These are phyloP conservation scores for Myriangium duriaei DNA, from an alignment of 2,329 filamentous ascomycete species.

Conservation along the genomic window DNA sequence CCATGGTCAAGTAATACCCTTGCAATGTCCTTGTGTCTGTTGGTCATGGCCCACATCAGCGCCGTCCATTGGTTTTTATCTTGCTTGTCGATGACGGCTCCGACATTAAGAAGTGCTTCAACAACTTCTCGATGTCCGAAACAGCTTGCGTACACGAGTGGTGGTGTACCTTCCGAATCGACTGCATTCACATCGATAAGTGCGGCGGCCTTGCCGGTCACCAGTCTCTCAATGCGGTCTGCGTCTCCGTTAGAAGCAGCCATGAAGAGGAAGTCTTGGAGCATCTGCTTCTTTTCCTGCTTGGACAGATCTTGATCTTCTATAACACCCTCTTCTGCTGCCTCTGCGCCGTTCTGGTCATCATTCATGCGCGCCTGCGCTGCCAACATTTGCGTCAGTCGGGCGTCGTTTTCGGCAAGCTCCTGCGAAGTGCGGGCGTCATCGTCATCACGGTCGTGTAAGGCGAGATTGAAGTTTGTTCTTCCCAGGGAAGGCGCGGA, in stretches of 20 bases:
- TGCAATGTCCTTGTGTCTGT: conserved; percentile 88
- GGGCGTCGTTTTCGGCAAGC: conserved; percentile 59
- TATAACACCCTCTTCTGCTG: conserved; percentile 69
- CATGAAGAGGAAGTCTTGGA: conserved; percentile 87
- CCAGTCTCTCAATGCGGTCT: conserved; percentile 61
- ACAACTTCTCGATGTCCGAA: conserved; percentile 93
- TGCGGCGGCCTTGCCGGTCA: conserved; percentile 58
- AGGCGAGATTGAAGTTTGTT: conserved; percentile 70
- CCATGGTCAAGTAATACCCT: conserved; percentile 86
- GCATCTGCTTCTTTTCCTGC: conserved; percentile 63
- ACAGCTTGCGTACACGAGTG: conserved; percentile 93
- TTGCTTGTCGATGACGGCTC: conserved; percentile 81
- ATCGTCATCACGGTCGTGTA: conserved; percentile 66
- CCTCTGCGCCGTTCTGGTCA: conserved; percentile 47
- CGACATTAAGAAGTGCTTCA: conserved; percentile 67
- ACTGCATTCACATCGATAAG: conserved; percentile 76
- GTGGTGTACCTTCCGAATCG: conserved; percentile 92
- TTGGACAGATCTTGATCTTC: conserved; percentile 60
- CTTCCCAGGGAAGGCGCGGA: conserved; percentile 75
- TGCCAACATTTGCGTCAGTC: conserved; percentile 90
- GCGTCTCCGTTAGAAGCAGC: conserved; percentile 93
- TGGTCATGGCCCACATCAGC: conserved; percentile 99
- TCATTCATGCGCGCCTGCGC: conserved; percentile 80
- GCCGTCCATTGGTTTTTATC: conserved; percentile 96
- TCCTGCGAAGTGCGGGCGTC: conserved; percentile 44